A percentile compares a stretch with the other conserved stretches of the same genome.
phyloP scores from a whole-genome alignment of 495 filamentous ascomycete species.

The Podospora pseudocomata region DNA sequence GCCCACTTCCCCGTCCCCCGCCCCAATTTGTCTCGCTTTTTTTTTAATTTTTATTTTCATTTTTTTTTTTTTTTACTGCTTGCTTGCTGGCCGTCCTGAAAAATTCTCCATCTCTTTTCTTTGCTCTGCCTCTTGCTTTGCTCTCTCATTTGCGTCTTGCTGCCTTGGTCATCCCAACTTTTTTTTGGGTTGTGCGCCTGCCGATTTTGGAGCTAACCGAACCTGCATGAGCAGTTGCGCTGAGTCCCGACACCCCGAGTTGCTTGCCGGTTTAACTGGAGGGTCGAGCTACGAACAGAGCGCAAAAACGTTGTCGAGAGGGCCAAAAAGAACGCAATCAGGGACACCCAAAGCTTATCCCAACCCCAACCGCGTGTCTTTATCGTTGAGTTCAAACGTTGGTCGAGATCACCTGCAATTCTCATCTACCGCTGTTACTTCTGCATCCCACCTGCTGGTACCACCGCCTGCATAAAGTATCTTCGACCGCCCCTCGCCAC shows the following conservation, averaged over 20 bases:
- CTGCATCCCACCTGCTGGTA: neutral
- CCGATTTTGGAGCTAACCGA: constrained; percentile 23
- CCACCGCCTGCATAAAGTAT: constrained; percentile 4
- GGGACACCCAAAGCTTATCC: neutral
- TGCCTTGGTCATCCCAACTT: constrained; percentile 21
- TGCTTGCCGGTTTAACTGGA: constrained; percentile 13
- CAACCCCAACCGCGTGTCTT: constrained; percentile 1
- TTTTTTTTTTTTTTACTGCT: too few species aligned
- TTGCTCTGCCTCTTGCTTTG: constrained; percentile 1
- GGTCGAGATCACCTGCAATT: neutral
- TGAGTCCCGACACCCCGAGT: constrained; percentile 20
- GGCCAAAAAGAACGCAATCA: neutral
- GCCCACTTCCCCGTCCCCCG: too few species aligned
- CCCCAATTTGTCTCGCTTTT: neutral
- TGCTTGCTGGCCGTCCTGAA: neutral
- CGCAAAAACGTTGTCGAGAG: neutral
- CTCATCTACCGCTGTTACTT: neutral
- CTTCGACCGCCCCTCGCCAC: constrained; percentile 1
- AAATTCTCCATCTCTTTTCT: neutral
- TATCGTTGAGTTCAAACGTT: neutral
- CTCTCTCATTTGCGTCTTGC: constrained; percentile 6
- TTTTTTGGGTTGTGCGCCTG: constrained; percentile 12
- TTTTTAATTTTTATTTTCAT: neutral
- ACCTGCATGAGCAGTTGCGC: constrained; percentile 25
- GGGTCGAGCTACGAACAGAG: constrained; percentile 6